Conservation (phyloP, 169 alveolate species). For the Babesia ovis region DNA sequence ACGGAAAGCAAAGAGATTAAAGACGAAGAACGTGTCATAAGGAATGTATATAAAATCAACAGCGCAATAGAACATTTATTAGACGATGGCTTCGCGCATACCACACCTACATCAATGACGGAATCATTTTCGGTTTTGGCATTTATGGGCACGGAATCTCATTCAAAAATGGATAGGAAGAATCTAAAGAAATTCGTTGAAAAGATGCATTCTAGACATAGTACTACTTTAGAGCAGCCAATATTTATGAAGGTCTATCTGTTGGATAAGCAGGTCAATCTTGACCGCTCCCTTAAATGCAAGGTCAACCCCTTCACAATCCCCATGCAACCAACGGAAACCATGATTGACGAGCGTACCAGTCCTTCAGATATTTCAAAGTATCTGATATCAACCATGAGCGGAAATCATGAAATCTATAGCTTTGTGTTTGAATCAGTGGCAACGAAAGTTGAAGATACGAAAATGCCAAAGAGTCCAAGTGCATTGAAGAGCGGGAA, state of each 20-base stretch:
- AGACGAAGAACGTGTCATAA: neutral
- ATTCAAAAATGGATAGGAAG: neutral
- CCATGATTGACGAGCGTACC: too few species aligned
- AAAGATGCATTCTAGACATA: neutral
- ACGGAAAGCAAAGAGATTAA: neutral
- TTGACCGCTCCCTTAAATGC: neutral
- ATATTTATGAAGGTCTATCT: neutral
- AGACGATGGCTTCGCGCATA: slow-evolving; percentile 27
- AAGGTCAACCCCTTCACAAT: neutral
- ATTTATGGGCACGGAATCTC: too few species aligned
- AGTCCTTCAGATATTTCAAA: neutral
- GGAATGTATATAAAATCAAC: neutral
- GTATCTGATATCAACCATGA: neutral
- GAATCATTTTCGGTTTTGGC: slow-evolving; percentile 9
- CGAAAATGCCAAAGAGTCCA: neutral
- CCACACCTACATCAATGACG: neutral
- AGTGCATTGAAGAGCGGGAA: neutral
- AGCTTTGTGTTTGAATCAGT: neutral
- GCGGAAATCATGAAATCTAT: neutral
- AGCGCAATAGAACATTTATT: slow-evolving; percentile 5
- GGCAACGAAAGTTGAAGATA: slow-evolving; percentile 4
- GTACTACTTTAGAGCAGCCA: neutral
- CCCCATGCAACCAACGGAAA: neutral
- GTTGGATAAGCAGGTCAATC: neutral
- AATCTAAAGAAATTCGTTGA: neutral